Evolutionary conservation across 495 filamentous ascomycete genomes (phyloP), one percentile per base, ranked within the genome.

Genomic region (Ramalina intermedia): DNA sequence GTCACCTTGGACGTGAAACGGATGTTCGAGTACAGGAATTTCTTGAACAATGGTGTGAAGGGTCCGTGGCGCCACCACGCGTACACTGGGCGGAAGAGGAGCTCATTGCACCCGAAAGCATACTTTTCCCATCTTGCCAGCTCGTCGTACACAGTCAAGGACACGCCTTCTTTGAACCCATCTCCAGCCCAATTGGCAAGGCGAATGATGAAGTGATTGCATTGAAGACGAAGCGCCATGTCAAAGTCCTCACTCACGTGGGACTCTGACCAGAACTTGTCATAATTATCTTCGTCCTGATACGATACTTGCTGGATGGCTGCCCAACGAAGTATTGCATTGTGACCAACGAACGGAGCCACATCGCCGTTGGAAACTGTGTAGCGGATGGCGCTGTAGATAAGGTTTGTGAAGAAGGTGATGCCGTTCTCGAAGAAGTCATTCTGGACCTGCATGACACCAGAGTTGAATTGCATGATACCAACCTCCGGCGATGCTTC

Each of bases 171-270:
- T 61, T 88, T 87, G 69, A 86, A 89, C 46, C 81, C 84, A 24
- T 85, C 76, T 42, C 79, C 81, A 20, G 79, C 74, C 71, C 81
- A 89, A 13, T 80, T 76, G 20, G 78, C 84, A 1, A 87, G 71
- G 14, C 84, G 81, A 54, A 87, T 80, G 55, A 81, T 81, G 63
- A 85, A 87, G 13, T 82, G 82, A 53, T 53, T 67, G 47, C 74
- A 78, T 61, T 89, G 84, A 16, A 89, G 74, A 50, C 82, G 84
- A 5, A 89, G 77, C 9, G 84, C 81, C 84, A 89, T 88, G 53
- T 88, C 84, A 58, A 89, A 89, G 58, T 89, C 84, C 54, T 89
- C 84, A 6, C 82, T 86, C 29, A 89, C 84, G 61, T 83, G 81
- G 26, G 72, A 75, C 63, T 89, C 84, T 0, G 84, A 85, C 84